Percentiles rank a stretch among this genome's conserved stretches.
phyloP scores from a whole-genome alignment of 1,139 yeast species.

The Yamadazyma jaroonii region DNA sequence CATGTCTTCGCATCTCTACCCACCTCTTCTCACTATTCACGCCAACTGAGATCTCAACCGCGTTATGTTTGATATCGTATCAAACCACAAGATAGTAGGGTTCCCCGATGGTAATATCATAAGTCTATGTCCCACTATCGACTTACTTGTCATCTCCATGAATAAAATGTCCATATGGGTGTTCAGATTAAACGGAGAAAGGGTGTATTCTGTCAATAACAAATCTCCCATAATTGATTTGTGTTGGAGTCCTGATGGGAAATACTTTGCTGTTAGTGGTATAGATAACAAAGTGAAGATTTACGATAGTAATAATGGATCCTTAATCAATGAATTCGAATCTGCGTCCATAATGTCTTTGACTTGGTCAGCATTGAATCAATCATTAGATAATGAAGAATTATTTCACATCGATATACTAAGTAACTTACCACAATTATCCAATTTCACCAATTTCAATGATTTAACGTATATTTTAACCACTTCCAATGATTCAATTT shows the following conservation, averaged over 20 bases:
- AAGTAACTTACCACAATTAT: conserved; percentile 25
- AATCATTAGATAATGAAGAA: conserved; percentile 6
- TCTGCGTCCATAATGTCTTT: conserved; percentile 7
- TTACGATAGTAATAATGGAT: conserved; percentile 51
- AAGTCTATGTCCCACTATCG: conserved; percentile 58
- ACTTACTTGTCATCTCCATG: conserved; percentile 49
- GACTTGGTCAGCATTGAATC: background rate
- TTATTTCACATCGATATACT: conserved; percentile 26
- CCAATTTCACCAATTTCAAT: conserved; percentile 10
- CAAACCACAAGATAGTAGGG: conserved; percentile 25
- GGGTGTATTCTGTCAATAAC: conserved; percentile 49
- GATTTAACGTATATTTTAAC: conserved; percentile 11
- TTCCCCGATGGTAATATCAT: conserved; percentile 40
- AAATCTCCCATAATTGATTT: conserved; percentile 33
- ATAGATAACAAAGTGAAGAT: conserved; percentile 43
- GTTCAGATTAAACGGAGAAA: conserved; percentile 53
- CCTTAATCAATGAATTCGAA: conserved; percentile 24
- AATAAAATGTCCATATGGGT: conserved; percentile 50
- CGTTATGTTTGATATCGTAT: conserved; percentile 11
- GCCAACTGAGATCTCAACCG: background rate
- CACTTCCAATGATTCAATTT: conserved; percentile 6
- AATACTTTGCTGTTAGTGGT: conserved; percentile 44
- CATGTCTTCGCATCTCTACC: too few relatives aligned
- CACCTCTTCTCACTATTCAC: too few relatives aligned
- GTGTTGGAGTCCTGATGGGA: conserved; percentile 36